A percentile compares a stretch with the other conserved stretches of the same genome.
phyloP scores from a whole-genome alignment of 148 eudicot genomes.

The Rhododendron vialii region DNA sequence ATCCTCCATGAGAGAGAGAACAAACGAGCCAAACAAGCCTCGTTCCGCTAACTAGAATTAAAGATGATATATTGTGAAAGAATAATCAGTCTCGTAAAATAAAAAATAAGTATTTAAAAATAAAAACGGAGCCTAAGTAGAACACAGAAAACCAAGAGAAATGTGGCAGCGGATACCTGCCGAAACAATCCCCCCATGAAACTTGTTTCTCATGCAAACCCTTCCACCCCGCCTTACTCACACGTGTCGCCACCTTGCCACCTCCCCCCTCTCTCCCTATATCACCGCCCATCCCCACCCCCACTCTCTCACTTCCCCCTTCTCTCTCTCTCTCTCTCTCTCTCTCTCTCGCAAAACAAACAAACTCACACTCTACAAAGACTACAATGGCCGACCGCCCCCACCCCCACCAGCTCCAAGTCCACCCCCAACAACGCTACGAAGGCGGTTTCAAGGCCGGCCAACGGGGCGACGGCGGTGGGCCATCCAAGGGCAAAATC shows the following conservation, averaged over 20 bases:
- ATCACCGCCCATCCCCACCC: background rate
- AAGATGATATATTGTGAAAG: too few species aligned
- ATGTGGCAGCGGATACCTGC: slow-evolving; percentile 7
- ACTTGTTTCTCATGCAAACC: slow-evolving; percentile 67
- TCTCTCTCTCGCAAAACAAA: background rate
- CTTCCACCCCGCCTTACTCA: slow-evolving; percentile 5
- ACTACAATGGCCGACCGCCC: slow-evolving; percentile 32
- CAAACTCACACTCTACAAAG: slow-evolving; percentile 9
- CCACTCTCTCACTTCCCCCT: background rate
- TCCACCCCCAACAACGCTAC: slow-evolving; percentile 40
- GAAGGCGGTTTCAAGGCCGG: slow-evolving; percentile 9
- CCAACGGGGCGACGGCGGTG: slow-evolving; percentile 14
- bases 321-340: background rate
- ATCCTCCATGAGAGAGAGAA: background rate
- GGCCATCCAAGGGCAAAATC: slow-evolving; percentile 53
- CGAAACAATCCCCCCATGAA: slow-evolving; percentile 19
- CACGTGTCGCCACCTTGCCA: slow-evolving; percentile 47
- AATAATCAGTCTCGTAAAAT: too few species aligned
- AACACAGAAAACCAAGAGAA: background rate
- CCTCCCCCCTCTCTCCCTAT: slow-evolving; percentile 14
- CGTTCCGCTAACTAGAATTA: too few species aligned
- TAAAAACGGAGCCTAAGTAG: background rate
- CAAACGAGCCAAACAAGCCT: too few species aligned
- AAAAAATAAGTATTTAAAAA: background rate
- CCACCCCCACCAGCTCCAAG: slow-evolving; percentile 49